phyloP scores from a whole-genome alignment of 208 protist genomes.

The Leishmania martiniquensis region DNA sequence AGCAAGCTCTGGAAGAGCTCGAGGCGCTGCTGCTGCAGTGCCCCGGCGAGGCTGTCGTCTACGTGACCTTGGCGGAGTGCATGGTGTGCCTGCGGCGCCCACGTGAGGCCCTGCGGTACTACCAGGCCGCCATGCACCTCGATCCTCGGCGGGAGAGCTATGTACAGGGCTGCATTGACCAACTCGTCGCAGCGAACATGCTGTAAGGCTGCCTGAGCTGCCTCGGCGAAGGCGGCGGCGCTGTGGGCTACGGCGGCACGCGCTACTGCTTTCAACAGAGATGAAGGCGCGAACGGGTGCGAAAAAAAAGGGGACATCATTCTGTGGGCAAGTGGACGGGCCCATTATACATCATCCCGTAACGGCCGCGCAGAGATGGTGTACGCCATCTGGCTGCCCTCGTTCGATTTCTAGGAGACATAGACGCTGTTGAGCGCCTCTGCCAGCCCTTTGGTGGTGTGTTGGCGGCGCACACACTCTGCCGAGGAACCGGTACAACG shows the following conservation, averaged over 20 bases:
- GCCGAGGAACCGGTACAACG: no score
- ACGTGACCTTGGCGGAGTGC: constrained; percentile 89
- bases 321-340: background rate
- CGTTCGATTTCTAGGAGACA: background rate
- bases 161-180: constrained; percentile 72
- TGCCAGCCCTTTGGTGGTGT: background rate
- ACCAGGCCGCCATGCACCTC: constrained; percentile 73
- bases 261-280: background rate
- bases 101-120: constrained; percentile 61
- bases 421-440: background rate
- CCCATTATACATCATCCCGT: background rate
- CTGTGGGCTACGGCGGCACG: background rate
- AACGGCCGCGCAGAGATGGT: background rate
- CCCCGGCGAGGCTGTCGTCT: constrained; percentile 90
- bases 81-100: constrained; percentile 49
- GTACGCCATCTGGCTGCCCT: background rate
- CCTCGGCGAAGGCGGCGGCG: background rate
- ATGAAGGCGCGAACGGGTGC: background rate
- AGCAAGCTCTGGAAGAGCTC: constrained; percentile 79
- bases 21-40: constrained; percentile 68
- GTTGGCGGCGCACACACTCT: background rate
- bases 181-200: constrained; percentile 42
- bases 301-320: background rate
- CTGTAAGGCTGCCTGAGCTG: constrained; percentile 5
- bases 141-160: constrained; percentile 74